These are phyloP conservation scores for Tylopilus balloui DNA, from an alignment of 768 basidiomycete species.

Conservation along the genomic window DNA sequence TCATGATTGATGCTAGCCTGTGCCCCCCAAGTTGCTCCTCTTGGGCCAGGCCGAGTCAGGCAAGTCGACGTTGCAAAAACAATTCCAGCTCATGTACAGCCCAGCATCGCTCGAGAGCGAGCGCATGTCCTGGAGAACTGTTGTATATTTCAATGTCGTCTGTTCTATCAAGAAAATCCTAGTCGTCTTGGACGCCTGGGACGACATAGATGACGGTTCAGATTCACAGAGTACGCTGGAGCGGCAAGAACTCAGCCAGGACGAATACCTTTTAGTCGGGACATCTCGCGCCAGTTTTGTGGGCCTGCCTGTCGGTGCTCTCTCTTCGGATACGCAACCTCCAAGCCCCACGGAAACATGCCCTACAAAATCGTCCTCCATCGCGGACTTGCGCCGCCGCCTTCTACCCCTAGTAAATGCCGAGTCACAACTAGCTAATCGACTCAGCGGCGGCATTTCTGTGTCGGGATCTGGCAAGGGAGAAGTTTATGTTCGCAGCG, in stretches of 20 bases:
- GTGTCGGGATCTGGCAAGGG: slow-evolving; percentile 75
- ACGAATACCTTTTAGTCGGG: slow-evolving; percentile 19
- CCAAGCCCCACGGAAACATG: slow-evolving; percentile 13
- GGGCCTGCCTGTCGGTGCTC: slow-evolving; percentile 5
- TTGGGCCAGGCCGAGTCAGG: slow-evolving; percentile 78
- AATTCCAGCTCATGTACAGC: slow-evolving; percentile 78
- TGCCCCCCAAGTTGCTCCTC: slow-evolving; percentile 51
- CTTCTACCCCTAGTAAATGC: slow-evolving; percentile 57
- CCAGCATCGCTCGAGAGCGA: slow-evolving; percentile 66
- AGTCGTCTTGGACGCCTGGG: slow-evolving; percentile 56
- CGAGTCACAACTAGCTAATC: slow-evolving; percentile 62
- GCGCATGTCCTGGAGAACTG: slow-evolving; percentile 65
- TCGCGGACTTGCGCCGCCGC: slow-evolving; percentile 54
- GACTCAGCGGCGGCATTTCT: slow-evolving; percentile 68
- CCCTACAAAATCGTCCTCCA: slow-evolving; percentile 28
- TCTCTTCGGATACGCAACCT: slow-evolving; percentile 10
- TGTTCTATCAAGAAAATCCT: slow-evolving; percentile 68
- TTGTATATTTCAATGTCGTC: slow-evolving; percentile 75
- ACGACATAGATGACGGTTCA: slow-evolving; percentile 54
- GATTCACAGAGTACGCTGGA: slow-evolving; percentile 33
- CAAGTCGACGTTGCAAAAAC: slow-evolving; percentile 74
- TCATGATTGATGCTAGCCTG: slow-evolving; percentile 21
- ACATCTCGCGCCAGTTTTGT: slow-evolving; percentile 10
- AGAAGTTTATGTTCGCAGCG: slow-evolving; percentile 70
- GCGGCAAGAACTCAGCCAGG: slow-evolving; percentile 29